Evolutionary conservation across 1,284 basidiomycete genomes (phyloP).

Genomic region (Porodaedalea pini): DNA sequence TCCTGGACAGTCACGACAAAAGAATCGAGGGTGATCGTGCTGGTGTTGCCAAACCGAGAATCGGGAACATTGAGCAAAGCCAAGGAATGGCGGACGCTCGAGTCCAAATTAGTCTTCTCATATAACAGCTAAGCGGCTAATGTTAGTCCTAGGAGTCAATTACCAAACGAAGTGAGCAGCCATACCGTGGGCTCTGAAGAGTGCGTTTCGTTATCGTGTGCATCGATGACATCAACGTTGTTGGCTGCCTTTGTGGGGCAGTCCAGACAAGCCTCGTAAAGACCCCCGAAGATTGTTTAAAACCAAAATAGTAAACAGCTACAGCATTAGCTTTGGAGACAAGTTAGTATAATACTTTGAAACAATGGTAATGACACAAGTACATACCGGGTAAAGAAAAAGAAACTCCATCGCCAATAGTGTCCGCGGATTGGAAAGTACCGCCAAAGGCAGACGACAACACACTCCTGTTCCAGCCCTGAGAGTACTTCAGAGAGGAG

Average conservation of each 20-base stretch:
- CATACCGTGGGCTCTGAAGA: slow-evolving; percentile 9
- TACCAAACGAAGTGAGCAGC: not conserved
- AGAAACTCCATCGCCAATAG: slow-evolving; percentile 9
- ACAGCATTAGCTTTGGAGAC: slow-evolving; percentile 14
- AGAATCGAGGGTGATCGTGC: slow-evolving; percentile 14
- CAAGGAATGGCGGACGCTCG: slow-evolving; percentile 9
- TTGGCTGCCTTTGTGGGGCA: not conserved
- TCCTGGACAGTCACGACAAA: slow-evolving; percentile 16
- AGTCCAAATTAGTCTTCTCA: slow-evolving; percentile 7
- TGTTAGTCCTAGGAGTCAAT: not conserved
- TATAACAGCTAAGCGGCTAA: slow-evolving; percentile 6
- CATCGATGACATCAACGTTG: slow-evolving; percentile 9
- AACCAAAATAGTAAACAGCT: slow-evolving; percentile 19
- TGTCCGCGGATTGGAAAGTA: slow-evolving; percentile 4
- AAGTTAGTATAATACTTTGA: not conserved
- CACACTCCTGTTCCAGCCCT: slow-evolving; percentile 18
- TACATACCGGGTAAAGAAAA: slow-evolving; percentile 16
- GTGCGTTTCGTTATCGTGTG: not conserved
- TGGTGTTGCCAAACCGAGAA: not conserved
- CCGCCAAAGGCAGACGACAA: slow-evolving; percentile 15
- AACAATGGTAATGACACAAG: not conserved
- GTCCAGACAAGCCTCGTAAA: slow-evolving; percentile 19
- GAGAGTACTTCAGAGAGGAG: slow-evolving; percentile 20
- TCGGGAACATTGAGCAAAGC: slow-evolving; percentile 14
- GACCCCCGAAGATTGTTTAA: slow-evolving; percentile 12